Base-by-base conservation (phyloP, 352 stramenopile genomes). In the Phytophthora rubi region DNA sequence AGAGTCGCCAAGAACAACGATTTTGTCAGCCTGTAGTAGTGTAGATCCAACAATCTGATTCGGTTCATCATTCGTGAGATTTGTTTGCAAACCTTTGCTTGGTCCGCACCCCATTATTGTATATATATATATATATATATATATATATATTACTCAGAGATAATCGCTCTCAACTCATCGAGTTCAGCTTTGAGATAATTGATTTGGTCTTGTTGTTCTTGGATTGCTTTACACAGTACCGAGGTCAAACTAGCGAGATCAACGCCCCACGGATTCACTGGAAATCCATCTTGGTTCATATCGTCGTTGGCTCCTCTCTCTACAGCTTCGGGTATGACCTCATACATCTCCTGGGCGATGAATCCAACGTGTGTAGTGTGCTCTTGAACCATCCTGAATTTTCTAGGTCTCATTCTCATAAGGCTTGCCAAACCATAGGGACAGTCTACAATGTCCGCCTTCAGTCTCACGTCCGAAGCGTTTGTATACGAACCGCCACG, bases 201-300 rank as follows among this genome's bases (percentile, higher is more conserved):
- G 35, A 44, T 44, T 44, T 44, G 35, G 35, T 44, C 35, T 44
- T 44, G 35, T 8, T 28, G 57, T 63, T 45, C 16, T 44, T 63
- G 57, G 12, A 63, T 63, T 21, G 57, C 45, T 63, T 63, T 63
- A 33, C 28, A 63, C 53, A 63, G 12, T 7, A 63, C 57, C 4
- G 44, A 47, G 16, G 57, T 63, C 21, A 63, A 28, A 21, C 30
- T 48, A 21, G 15, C 44, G 16, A 49, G 49, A 16, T 63, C 57
- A 30, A 62, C 35, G 4, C 55, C 55, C 55, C 16, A 30, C 1
- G 23, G 23, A 30, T 62, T 53, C 2, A 56, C 35, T 33, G 44
- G 28, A 13, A 32, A 48, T 23, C 42, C 42, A 23, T 49, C 2
- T 26, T 18, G 42, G n/a, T 49, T 49, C n/a, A 23, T 49, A 23